Percentiles rank a stretch among this genome's conserved stretches.
phyloP scores from a whole-genome alignment of 108 stramenopile genomes.

The Poteriospumella lacustris region DNA sequence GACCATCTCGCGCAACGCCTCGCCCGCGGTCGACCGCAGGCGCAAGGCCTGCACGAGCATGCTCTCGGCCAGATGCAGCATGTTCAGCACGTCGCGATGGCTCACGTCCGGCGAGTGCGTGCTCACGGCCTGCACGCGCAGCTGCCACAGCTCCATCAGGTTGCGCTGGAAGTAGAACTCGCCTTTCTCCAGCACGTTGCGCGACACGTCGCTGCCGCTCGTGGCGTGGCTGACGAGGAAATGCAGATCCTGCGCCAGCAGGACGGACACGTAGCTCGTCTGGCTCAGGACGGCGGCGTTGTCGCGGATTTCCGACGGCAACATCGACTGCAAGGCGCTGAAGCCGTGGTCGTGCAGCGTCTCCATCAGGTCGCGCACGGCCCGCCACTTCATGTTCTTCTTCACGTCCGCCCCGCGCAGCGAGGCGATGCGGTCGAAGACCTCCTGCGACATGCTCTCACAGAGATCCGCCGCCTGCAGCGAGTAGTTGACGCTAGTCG shows the following conservation, averaged over 20 bases:
- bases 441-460: constrained; percentile 57
- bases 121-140: not conserved
- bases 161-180: constrained; percentile 36
- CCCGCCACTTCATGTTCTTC: constrained; percentile 81
- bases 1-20: not conserved
- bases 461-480: constrained; percentile 47
- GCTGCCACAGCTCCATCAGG: constrained; percentile 36
- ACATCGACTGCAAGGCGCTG: not conserved
- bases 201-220: not conserved
- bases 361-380: constrained; percentile 61
- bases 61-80: constrained; percentile 14
- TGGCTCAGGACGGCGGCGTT: not conserved
- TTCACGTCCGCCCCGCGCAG: constrained; percentile 65
- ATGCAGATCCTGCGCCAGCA: not conserved
- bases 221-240: not conserved
- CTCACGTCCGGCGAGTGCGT: constrained; percentile 18
- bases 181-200: not conserved
- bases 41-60: not conserved
- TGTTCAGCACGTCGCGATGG: not conserved
- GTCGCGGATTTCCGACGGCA: not conserved
- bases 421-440: constrained; percentile 72
- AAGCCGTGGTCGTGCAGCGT: constrained; percentile 60
- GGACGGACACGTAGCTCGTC: not conserved
- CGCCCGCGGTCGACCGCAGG: not conserved
- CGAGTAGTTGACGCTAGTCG: constrained; percentile 33